A percentile compares a stretch with the other conserved stretches of the same genome.
Conservation (phyloP, 352 stramenopile species). For the Peronosclerospora sorghi region DNA sequence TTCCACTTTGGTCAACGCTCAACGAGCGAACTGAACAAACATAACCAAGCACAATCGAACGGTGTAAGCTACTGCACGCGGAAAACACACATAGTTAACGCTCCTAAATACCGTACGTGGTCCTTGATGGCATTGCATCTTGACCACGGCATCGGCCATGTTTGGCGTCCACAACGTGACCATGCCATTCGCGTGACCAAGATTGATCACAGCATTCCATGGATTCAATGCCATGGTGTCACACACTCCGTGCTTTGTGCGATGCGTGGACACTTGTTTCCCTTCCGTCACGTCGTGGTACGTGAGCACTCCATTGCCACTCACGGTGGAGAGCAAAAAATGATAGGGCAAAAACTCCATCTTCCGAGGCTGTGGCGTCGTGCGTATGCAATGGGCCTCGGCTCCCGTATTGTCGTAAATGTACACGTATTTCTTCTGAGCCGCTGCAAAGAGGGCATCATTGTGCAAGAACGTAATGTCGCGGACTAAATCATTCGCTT, state of each 20-base stretch:
- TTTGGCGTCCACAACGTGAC: slow-evolving; percentile 98
- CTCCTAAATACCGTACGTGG: slow-evolving; percentile 68
- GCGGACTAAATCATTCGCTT: slow-evolving; percentile 89
- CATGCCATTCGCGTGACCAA: slow-evolving; percentile 94
- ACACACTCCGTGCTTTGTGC: slow-evolving; percentile 89
- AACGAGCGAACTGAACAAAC: slow-evolving; percentile 69
- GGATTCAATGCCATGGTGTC: slow-evolving; percentile 92
- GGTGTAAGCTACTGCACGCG: not conserved
- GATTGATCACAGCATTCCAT: slow-evolving; percentile 93
- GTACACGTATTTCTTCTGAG: slow-evolving; percentile 96
- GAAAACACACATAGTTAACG: no score
- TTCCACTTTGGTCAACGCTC: slow-evolving; percentile 87
- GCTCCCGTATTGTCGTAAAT: slow-evolving; percentile 97
- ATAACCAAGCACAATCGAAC: slow-evolving; percentile 4
- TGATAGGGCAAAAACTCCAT: slow-evolving; percentile 98
- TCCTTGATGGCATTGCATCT: slow-evolving; percentile 95
- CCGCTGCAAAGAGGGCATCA: slow-evolving; percentile 92
- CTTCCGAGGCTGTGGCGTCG: slow-evolving; percentile 85
- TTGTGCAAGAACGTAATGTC: slow-evolving; percentile 97
- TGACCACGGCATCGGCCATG: slow-evolving; percentile 89
- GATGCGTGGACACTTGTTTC: slow-evolving; percentile 85
- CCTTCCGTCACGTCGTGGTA: slow-evolving; percentile 97
- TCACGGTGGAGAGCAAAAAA: slow-evolving; percentile 95
- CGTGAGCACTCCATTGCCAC: slow-evolving; percentile 81
- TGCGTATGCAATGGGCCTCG: slow-evolving; percentile 94